A percentile compares a stretch with the other conserved stretches of the same genome.
Evolutionary conservation across 2,329 filamentous ascomycete genomes (phyloP).

Genomic region (Penicillium sclerotiorum): DNA sequence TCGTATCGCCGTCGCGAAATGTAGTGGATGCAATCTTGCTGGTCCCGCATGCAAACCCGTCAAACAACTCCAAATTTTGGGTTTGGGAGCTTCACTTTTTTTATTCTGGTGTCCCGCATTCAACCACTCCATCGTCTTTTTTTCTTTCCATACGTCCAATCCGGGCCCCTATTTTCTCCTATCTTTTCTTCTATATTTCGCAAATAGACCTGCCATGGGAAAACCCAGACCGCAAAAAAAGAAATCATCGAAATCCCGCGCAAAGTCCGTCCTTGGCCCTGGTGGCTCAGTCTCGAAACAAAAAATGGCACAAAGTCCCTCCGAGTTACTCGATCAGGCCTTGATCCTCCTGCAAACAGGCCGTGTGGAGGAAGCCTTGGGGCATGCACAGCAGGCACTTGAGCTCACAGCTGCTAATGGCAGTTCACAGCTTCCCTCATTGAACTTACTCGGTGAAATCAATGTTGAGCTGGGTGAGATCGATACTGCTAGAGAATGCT

Average conservation of each 20-base stretch:
- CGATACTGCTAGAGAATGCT: constrained; percentile 71
- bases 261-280: constrained; percentile 48
- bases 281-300: constrained; percentile 44
- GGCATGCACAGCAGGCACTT: constrained; percentile 57
- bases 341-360: constrained; percentile 60
- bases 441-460: constrained; percentile 80
- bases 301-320: constrained; percentile 54
- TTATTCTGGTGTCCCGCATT: constrained; percentile 14
- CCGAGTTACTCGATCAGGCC: constrained; percentile 60
- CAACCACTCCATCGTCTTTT: constrained; percentile 3
- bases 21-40: constrained; percentile 19
- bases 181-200: constrained; percentile 1
- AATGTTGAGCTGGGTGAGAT: constrained; percentile 80
- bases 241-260: constrained; percentile 43
- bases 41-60: constrained; percentile 44
- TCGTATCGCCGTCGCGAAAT: constrained; percentile 15
- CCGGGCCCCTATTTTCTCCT: background rate
- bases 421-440: constrained; percentile 55
- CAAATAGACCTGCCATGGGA: constrained; percentile 45
- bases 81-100: constrained; percentile 28
- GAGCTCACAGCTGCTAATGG: constrained; percentile 37
- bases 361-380: constrained; percentile 60
- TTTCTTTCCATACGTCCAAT: background rate
- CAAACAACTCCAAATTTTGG: constrained; percentile 43
- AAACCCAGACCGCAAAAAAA: constrained; percentile 55